phyloP scores from a whole-genome alignment of 2,329 filamentous ascomycete species.

The Coniochaeta prunicola region DNA sequence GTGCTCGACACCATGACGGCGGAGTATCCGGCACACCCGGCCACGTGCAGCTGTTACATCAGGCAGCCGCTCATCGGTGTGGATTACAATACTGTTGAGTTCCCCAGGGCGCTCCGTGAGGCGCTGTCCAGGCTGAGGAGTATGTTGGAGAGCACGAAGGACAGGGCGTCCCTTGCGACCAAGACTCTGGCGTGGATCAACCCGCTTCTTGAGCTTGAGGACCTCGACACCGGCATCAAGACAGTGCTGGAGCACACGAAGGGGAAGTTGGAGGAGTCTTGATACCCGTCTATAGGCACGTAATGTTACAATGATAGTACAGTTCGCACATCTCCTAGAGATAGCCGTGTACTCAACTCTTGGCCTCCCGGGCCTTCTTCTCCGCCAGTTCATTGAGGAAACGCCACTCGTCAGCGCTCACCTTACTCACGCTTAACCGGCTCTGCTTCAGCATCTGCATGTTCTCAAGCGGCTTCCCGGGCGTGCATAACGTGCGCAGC shows the following conservation, averaged over 20 bases:
- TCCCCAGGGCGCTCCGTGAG: conserved; percentile 63
- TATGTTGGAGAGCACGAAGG: conserved; percentile 34
- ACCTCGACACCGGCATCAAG: conserved; percentile 48
- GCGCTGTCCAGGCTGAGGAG: conserved; percentile 56
- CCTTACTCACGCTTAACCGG: conserved; percentile 73
- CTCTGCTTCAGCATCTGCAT: conserved; percentile 81
- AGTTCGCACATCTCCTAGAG: not conserved
- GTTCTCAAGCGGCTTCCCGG: conserved; percentile 51
- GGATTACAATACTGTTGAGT: conserved; percentile 55
- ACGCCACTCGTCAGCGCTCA: conserved; percentile 58
- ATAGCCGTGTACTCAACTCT: not conserved
- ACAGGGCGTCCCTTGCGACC: conserved; percentile 35
- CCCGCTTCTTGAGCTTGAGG: conserved; percentile 37
- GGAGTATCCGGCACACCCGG: conserved; percentile 50
- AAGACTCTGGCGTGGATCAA: conserved; percentile 50
- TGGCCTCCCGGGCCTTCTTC: conserved; percentile 30
- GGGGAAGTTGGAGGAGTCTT: conserved; percentile 21
- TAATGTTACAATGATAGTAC: not conserved
- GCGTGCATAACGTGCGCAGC: conserved; percentile 55
- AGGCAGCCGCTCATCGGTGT: conserved; percentile 63
- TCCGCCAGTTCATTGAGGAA: conserved; percentile 48
- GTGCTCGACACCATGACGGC: conserved; percentile 59
- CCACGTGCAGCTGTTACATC: conserved; percentile 64
- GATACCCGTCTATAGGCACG: conserved; percentile 2
- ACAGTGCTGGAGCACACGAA: conserved; percentile 48